phyloP scores from a whole-genome alignment of 2,329 filamentous ascomycete genomes.

The Orbilia ellipsospora region DNA sequence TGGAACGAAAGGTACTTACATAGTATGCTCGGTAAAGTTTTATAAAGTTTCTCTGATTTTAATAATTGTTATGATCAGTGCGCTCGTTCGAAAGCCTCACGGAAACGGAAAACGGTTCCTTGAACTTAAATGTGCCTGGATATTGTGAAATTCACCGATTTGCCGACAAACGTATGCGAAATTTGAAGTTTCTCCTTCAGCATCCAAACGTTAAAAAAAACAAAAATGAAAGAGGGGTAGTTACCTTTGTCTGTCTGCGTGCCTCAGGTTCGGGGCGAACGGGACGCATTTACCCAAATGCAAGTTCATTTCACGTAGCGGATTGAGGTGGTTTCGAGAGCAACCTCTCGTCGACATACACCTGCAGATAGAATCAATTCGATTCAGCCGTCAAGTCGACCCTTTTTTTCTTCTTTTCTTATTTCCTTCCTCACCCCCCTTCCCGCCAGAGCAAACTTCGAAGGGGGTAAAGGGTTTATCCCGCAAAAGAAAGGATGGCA shows the following conservation, averaged over 20 bases:
- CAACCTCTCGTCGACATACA: conserved; percentile 31
- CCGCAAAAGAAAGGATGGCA: conserved; percentile 5
- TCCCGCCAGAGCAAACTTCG: background rate
- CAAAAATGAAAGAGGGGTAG: conserved; percentile 4
- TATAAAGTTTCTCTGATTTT: too few relatives aligned
- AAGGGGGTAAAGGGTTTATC: background rate
- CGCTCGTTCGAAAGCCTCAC: too few relatives aligned
- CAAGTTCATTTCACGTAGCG: conserved; percentile 47
- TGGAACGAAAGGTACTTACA: too few relatives aligned
- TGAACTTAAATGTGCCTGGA: background rate
- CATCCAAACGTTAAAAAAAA: too few relatives aligned
- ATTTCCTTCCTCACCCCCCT: background rate
- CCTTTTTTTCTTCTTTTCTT: conserved; percentile 11
- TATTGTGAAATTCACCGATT: conserved; percentile 7
- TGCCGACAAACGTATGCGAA: background rate
- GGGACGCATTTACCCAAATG: conserved; percentile 51
- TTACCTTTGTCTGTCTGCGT: too few relatives aligned
- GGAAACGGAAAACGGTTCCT: too few relatives aligned
- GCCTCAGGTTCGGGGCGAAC: conserved; percentile 24
- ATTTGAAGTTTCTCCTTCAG: too few relatives aligned
- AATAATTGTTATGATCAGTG: too few relatives aligned
- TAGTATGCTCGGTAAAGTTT: too few relatives aligned
- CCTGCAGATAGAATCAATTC: conserved; percentile 6
- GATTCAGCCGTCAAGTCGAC: conserved; percentile 41
- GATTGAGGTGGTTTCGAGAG: conserved; percentile 11